Base-by-base conservation (phyloP, 148 eudicot genomes). In the Mesembryanthemum crystallinum region DNA sequence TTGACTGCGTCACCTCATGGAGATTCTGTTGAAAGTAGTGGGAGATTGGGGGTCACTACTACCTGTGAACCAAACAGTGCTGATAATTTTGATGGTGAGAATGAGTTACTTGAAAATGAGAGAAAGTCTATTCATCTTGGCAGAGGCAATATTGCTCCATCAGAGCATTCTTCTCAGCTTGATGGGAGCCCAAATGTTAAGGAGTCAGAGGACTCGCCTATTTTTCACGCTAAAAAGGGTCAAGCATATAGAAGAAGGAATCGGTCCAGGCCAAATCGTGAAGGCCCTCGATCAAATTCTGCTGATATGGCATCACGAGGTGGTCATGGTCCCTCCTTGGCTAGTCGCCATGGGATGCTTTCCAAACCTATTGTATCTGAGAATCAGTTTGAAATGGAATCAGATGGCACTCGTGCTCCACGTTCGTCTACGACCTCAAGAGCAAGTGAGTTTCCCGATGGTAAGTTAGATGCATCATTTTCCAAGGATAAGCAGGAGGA, bases 1-100 rank as follows among this genome's bases (percentile, higher is more conserved):
- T 77, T 84, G 74, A 80, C 99, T 67, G 90, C 97, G 68, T 92
- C 99, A 67, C 88, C 98, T 76, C 91, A 70, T 81, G 94, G 97
- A 79, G 98, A 92, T 85, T 91, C 99, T 61, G 91, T 92, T 64
- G 98, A 91, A 82, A 96, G 98, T 80, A 92, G 94, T 85, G 95
- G 97, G 62, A 81, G 94, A 85, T 86, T 82, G 73, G 93, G 88
- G 75, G 85, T 79, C 72, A 86, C 86, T 82, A 69, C 82, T 62
- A 78, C 77, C 59, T 78, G 87, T 87, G 99, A 96, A 75, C 97
- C 97, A 15, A 88, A 88, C 78, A 88, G 88, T 86, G 99, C 99
- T 66, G 99, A 96, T 87, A 92, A 92, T 82, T 88, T 96, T 82
- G 93, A 92, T 78, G 97, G 89, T 65, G 94, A 89, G 65, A 85